These are phyloP conservation scores for Blastocladiella britannica DNA, from an alignment of 192 early-diverging fungal species.

Conservation along the genomic window DNA sequence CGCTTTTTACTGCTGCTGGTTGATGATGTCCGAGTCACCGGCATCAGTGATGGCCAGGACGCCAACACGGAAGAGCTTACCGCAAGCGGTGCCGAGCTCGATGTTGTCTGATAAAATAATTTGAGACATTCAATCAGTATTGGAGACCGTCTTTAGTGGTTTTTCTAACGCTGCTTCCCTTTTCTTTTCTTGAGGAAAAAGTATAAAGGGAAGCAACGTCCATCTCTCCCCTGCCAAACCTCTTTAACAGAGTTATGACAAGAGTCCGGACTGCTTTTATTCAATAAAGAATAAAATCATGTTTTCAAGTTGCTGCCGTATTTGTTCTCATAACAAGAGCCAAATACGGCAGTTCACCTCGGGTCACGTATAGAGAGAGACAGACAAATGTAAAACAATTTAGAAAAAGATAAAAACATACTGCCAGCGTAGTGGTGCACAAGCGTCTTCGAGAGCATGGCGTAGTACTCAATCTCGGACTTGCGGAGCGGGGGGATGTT, in stretches of 20 bases:
- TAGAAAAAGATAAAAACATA: conserved; percentile 24
- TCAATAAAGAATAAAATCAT: conserved; percentile 5
- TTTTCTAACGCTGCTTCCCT: too few species aligned
- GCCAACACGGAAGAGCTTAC: conserved; percentile 95
- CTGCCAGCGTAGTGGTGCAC: conserved; percentile 99
- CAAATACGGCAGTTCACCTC: too few species aligned
- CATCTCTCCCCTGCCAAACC: neutral
- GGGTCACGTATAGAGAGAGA: too few species aligned
- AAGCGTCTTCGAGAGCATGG: conserved; percentile 99
- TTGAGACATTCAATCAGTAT: too few species aligned
- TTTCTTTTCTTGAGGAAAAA: too few species aligned
- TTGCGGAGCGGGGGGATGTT: conserved; percentile 99
- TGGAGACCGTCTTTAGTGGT: too few species aligned
- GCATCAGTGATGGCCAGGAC: conserved; percentile 92
- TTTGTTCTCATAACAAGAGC: too few species aligned
- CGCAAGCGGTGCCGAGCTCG: conserved; percentile 97
- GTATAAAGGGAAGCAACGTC: too few species aligned
- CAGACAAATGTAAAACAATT: conserved; percentile 1
- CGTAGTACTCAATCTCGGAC: conserved; percentile 99
- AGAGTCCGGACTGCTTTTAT: too few species aligned
- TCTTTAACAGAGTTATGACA: too few species aligned
- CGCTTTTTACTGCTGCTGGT: conserved; percentile 2
- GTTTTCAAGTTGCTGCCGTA: too few species aligned
- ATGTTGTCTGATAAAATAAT: conserved; percentile 64
- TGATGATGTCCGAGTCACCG: conserved; percentile 90